These are phyloP conservation scores for Stagonosporopsis cucurbitacearum DNA, from an alignment of 2,329 filamentous ascomycete species.

Conservation along the genomic window DNA sequence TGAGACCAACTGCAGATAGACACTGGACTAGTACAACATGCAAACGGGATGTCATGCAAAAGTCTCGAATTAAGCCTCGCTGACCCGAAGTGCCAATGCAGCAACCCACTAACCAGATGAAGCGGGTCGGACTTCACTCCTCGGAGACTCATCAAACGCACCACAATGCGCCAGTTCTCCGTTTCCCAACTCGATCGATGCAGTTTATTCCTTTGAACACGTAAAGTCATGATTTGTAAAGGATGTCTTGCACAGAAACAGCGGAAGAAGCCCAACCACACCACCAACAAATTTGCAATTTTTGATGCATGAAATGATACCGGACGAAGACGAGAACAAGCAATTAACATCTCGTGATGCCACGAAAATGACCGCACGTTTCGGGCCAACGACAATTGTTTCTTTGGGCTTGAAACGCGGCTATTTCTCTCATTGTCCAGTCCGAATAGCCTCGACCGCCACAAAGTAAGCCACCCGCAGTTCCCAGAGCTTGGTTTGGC, in stretches of 20 bases:
- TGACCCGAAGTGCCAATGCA: background rate
- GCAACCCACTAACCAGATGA: constrained; percentile 1
- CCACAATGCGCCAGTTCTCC: background rate
- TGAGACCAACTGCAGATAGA: background rate
- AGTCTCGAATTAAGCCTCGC: constrained; percentile 1
- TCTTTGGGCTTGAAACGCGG: constrained; percentile 8
- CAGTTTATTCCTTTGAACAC: background rate
- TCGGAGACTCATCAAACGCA: constrained; percentile 1
- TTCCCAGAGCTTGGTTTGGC: background rate
- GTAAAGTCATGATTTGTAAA: background rate
- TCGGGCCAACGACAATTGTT: background rate
- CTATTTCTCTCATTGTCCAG: background rate
- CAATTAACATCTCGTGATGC: constrained; percentile 8
- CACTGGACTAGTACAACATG: background rate
- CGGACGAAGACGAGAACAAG: background rate
- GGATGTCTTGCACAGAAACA: background rate
- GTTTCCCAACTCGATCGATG: background rate
- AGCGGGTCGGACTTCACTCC: background rate
- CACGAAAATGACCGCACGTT: background rate
- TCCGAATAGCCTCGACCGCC: background rate
- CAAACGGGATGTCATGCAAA: constrained; percentile 1
- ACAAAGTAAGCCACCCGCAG: background rate
- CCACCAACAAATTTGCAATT: background rate
- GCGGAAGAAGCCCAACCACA: background rate
- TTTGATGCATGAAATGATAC: background rate